Conservation (phyloP, 1,139 yeast genomes). For the Williopsis jadinii region DNA sequence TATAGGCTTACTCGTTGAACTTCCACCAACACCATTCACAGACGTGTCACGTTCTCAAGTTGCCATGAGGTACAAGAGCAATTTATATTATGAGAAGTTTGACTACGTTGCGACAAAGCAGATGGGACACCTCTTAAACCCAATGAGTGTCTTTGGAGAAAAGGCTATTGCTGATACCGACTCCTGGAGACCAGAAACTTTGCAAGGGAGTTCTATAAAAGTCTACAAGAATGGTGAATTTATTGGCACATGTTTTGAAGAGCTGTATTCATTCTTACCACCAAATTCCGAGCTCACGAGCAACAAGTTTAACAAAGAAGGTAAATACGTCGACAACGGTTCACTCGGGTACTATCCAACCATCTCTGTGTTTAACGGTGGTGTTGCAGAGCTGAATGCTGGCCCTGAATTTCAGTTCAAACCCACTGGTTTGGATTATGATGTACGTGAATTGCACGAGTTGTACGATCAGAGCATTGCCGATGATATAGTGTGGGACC, state of each 20-base stretch:
- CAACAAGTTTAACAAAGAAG: slow-evolving; percentile 30
- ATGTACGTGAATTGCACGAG: slow-evolving; percentile 44
- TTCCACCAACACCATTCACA: slow-evolving; percentile 42
- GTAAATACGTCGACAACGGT: slow-evolving; percentile 61
- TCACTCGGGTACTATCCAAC: slow-evolving; percentile 88
- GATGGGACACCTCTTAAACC: slow-evolving; percentile 71
- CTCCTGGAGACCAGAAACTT: slow-evolving; percentile 32
- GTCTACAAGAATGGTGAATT: slow-evolving; percentile 73
- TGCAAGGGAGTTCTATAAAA: slow-evolving; percentile 53
- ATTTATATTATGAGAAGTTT: slow-evolving; percentile 75
- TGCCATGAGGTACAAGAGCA: slow-evolving; percentile 77
- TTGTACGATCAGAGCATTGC: slow-evolving; percentile 66
- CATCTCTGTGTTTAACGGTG: slow-evolving; percentile 75
- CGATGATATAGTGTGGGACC: slow-evolving; percentile 78
- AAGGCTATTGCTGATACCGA: slow-evolving; percentile 40
- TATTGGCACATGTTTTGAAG: slow-evolving; percentile 59
- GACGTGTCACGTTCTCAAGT: slow-evolving; percentile 70
- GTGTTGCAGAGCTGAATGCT: slow-evolving; percentile 61
- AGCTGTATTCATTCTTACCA: slow-evolving; percentile 73
- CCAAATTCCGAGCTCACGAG: slow-evolving; percentile 48
- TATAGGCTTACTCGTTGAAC: slow-evolving; percentile 67
- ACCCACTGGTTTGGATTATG: slow-evolving; percentile 32
- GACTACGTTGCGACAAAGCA: slow-evolving; percentile 68
- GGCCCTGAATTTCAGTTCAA: slow-evolving; percentile 55
- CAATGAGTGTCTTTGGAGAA: slow-evolving; percentile 66